Percentiles rank a stretch among this genome's conserved stretches.
Evolutionary conservation across 108 stramenopile genomes (phyloP).

Genomic region (Nitzschia putrida): DNA sequence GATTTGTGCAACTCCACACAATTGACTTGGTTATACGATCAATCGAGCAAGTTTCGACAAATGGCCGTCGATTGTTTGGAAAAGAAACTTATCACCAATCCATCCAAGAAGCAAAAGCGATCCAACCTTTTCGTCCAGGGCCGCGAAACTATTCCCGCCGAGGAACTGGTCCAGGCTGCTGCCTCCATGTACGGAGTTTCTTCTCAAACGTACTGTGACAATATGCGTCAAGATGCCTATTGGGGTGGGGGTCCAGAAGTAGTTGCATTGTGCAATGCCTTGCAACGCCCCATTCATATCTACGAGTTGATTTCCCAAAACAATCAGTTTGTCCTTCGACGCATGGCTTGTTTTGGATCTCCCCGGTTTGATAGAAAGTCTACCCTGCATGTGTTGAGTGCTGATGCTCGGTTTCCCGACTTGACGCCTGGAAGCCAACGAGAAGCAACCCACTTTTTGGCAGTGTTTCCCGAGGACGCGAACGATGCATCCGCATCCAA

Average conservation of each 20-base stretch:
- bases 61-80: slow-evolving; percentile 57
- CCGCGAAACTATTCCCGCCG: slow-evolving; percentile 67
- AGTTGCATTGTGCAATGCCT: slow-evolving; percentile 89
- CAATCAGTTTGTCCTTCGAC: slow-evolving; percentile 68
- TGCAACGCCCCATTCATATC: slow-evolving; percentile 93
- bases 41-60: slow-evolving; percentile 45
- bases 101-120: neutral
- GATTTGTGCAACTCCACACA: slow-evolving; percentile 34
- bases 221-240: slow-evolving; percentile 85
- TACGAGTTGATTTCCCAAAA: slow-evolving; percentile 63
- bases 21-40: slow-evolving; percentile 48
- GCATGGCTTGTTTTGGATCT: slow-evolving; percentile 94
- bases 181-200: slow-evolving; percentile 81
- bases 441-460: slow-evolving; percentile 94
- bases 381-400: slow-evolving; percentile 76
- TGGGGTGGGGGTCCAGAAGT: slow-evolving; percentile 99
- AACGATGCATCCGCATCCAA: neutral
- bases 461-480: slow-evolving; percentile 63
- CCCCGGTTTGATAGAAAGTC: slow-evolving; percentile 79
- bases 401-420: slow-evolving; percentile 91
- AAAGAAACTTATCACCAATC: neutral
- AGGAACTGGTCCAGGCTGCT: slow-evolving; percentile 76
- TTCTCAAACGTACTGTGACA: slow-evolving; percentile 79
- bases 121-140: slow-evolving; percentile 56
- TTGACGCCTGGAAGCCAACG: slow-evolving; percentile 68